Base-by-base conservation (phyloP, 2,329 filamentous ascomycete species). In the Cadophora sp. region DNA sequence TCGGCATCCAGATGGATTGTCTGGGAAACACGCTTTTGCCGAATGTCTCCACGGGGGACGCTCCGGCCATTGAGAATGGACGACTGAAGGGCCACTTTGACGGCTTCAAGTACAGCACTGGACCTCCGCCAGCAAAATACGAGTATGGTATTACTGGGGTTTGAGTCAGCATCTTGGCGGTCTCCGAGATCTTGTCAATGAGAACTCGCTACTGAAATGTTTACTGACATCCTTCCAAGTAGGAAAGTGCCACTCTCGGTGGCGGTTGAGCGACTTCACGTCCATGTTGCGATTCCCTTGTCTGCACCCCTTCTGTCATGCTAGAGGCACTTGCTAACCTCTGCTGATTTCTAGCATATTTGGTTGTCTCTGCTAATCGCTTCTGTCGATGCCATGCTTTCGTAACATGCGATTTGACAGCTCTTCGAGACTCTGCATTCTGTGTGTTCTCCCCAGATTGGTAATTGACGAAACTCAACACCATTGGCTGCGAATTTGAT, bases 1-100 rank as follows among this genome's bases (percentile, higher is more conserved):
- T 43, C 8, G 62, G 51, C 62, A 64, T 64, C 62, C 62, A 56
- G 24, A 64, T 64, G 1, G 51, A 56, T 11, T 58, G 62, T 19
- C 62, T 50, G 5, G 62, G 51, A 31, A 64, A 64, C 1, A 64
- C 27, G 19, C 34, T 56, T 7, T 46, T 51, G 14, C 31, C n/a
- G 29, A 51, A 56, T n/a, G 50, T 64, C 31, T 64, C 48, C 27
- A 27, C 27, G 14, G 53, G 12, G 31, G 26, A 55, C 22, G 48
- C 24, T 64, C 19, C 29, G 16, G 34, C 62, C 62, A 64, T 55
- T 16, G 62, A 64, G 16, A 58, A 64, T 4, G 51, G 31, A 16
- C 50, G 48, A 26, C 12, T 51, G 48, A 53, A 56, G 5, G 62
- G 62, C 62, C 50, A 64, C 22, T 31, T 64, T 19, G 62, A 31